A percentile compares a stretch with the other conserved stretches of the same genome.
phyloP scores from a whole-genome alignment of 768 basidiomycete genomes.

The Coprinopsis strossmayeri region DNA sequence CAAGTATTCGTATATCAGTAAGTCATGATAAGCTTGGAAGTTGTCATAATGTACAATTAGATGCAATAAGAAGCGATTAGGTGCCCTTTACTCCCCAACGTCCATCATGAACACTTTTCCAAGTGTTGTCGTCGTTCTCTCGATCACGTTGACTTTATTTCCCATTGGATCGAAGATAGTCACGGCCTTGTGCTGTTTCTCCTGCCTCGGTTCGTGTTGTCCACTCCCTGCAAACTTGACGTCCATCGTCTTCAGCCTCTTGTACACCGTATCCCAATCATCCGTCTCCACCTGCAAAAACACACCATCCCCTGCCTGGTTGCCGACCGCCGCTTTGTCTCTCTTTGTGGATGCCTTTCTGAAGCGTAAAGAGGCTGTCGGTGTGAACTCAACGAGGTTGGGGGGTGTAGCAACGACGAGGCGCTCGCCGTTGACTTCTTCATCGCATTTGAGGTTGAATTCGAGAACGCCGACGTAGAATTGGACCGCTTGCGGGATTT shows the following conservation, averaged over 20 bases:
- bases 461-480: constrained; percentile 18
- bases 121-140: constrained; percentile 14
- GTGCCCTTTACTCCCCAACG: constrained; percentile 9
- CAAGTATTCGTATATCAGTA: neutral
- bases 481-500: constrained; percentile 13
- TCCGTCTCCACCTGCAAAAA: constrained; percentile 17
- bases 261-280: constrained; percentile 14
- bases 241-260: constrained; percentile 15
- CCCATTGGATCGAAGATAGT: constrained; percentile 15
- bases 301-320: constrained; percentile 15
- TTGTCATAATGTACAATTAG: neutral
- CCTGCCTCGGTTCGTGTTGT: constrained; percentile 13
- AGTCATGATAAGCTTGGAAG: neutral
- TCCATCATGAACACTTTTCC: constrained; percentile 16
- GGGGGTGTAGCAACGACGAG: constrained; percentile 16
- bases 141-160: constrained; percentile 15
- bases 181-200: constrained; percentile 11
- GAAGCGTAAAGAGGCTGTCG: constrained; percentile 13
- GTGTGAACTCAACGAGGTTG: constrained; percentile 17
- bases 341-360: constrained; percentile 11
- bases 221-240: constrained; percentile 11
- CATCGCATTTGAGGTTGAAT: constrained; percentile 18
- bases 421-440: constrained; percentile 16
- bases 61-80: neutral
- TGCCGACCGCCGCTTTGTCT: constrained; percentile 15